Evolutionary conservation across 106 monocot genomes (phyloP).

Genomic region (Allium sativum): DNA sequence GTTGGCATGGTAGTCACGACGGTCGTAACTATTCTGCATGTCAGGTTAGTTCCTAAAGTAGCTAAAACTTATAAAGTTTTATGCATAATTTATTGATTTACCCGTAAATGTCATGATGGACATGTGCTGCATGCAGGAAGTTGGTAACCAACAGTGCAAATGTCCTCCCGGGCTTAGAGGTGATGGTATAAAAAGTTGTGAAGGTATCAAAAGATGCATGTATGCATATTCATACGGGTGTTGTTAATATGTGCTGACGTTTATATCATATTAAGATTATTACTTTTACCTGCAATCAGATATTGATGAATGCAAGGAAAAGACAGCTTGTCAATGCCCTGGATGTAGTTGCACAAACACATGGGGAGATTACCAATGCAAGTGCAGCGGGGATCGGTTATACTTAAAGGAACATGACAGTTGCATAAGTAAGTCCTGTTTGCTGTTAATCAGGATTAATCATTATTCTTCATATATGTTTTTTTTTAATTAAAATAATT

Average conservation of each 20-base stretch:
- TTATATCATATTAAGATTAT: too few species aligned
- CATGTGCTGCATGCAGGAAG: constrained; percentile 22
- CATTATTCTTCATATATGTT: too few species aligned
- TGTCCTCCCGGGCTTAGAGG: constrained; percentile 68
- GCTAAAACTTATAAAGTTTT: too few species aligned
- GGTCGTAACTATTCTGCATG: constrained; percentile 62
- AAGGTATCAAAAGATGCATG: neutral
- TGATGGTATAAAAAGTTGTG: constrained; percentile 1
- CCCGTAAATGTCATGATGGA: too few species aligned
- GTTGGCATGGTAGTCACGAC: constrained; percentile 61
- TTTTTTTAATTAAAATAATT: too few species aligned
- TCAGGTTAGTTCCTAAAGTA: too few species aligned
- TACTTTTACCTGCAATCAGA: constrained; percentile 14
- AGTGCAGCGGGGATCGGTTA: constrained; percentile 50
- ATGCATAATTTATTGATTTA: too few species aligned
- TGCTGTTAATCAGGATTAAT: too few species aligned
- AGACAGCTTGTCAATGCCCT: constrained; percentile 63
- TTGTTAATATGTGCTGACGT: too few species aligned
- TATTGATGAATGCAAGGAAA: constrained; percentile 70
- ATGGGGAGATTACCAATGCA: constrained; percentile 63
- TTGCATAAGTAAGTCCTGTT: constrained; percentile 46
- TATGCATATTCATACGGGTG: too few species aligned
- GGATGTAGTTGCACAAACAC: constrained; percentile 71
- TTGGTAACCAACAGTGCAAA: constrained; percentile 55
- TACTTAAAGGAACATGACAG: constrained; percentile 75